A percentile compares a stretch with the other conserved stretches of the same genome.
Evolutionary conservation across 495 filamentous ascomycete genomes (phyloP).

Genomic region (Hyaloscypha finlandica): DNA sequence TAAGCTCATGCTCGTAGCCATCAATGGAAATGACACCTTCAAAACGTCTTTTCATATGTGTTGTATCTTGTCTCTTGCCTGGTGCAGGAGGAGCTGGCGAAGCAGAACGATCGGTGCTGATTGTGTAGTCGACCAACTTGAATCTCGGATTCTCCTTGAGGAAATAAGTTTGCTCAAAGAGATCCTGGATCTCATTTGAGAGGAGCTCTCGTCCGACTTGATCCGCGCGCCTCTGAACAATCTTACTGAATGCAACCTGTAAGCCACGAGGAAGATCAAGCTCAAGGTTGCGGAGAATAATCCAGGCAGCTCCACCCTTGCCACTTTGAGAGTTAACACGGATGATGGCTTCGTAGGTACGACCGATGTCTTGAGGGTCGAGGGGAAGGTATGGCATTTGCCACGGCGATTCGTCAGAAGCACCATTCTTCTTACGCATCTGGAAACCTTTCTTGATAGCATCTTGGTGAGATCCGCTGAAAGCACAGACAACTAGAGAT

Average conservation of each 20-base stretch:
- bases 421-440: constrained; percentile 59
- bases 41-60: constrained; percentile 80
- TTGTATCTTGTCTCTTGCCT: constrained; percentile 70
- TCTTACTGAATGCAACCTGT: constrained; percentile 85
- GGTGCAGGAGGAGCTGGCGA: constrained; percentile 71
- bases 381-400: constrained; percentile 89
- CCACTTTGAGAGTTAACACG: constrained; percentile 96
- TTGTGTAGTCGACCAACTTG: constrained; percentile 87
- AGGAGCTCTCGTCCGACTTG: constrained; percentile 76
- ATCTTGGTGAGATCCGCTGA: constrained; percentile 92
- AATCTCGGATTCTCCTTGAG: constrained; percentile 82
- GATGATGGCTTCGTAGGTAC: constrained; percentile 96
- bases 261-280: constrained; percentile 92
- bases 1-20: constrained; percentile 73
- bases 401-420: constrained; percentile 62
- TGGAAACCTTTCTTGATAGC: constrained; percentile 98
- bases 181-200: constrained; percentile 74
- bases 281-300: constrained; percentile 83
- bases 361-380: constrained; percentile 90
- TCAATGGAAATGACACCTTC: constrained; percentile 87
- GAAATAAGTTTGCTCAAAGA: constrained; percentile 90
- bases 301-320: constrained; percentile 94
- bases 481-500: constrained; percentile 84
- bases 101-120: constrained; percentile 78
- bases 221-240: constrained; percentile 81